Evolutionary conservation across 257 asterid species (phyloP).

Genomic region (Orobanche coerulescens): DNA sequence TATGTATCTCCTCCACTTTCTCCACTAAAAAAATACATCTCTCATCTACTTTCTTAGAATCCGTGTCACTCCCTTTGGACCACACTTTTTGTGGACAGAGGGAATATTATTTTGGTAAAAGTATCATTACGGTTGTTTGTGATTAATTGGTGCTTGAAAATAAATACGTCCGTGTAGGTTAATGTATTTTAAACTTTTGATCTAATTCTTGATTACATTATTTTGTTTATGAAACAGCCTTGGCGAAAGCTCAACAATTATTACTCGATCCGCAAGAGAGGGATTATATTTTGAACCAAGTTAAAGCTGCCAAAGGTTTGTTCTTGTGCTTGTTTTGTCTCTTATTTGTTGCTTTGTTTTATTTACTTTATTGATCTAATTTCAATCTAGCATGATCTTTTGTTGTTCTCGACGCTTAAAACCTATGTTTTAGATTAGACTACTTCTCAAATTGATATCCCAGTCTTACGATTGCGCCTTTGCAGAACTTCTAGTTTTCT

Average conservation of each 20-base stretch:
- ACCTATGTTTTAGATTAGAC: neutral
- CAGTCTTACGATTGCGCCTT: neutral
- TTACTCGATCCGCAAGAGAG: conserved; percentile 87
- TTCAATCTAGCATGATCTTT: conserved; percentile 1
- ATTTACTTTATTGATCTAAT: too few relatives aligned
- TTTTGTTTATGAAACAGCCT: conserved; percentile 44
- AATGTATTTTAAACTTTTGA: conserved; percentile 7
- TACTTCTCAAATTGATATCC: conserved; percentile 15
- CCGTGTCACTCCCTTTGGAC: too few relatives aligned
- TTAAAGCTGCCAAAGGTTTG: conserved; percentile 82
- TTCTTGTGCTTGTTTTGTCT: conserved; percentile 6
- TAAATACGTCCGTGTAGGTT: neutral
- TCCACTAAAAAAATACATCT: too few relatives aligned
- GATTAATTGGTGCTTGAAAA: neutral
- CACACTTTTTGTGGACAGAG: too few relatives aligned
- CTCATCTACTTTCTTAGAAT: too few relatives aligned
- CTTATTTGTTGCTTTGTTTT: too few relatives aligned
- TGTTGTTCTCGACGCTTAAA: neutral
- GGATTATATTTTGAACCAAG: conserved; percentile 85
- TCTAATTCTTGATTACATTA: conserved; percentile 14
- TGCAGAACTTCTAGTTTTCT: neutral
- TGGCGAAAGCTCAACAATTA: conserved; percentile 89
- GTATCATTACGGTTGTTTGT: neutral
- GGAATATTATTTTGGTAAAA: neutral
- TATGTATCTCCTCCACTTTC: too few relatives aligned